Conservation (phyloP, 306 rosid species). For the Fagus sylvatica region DNA sequence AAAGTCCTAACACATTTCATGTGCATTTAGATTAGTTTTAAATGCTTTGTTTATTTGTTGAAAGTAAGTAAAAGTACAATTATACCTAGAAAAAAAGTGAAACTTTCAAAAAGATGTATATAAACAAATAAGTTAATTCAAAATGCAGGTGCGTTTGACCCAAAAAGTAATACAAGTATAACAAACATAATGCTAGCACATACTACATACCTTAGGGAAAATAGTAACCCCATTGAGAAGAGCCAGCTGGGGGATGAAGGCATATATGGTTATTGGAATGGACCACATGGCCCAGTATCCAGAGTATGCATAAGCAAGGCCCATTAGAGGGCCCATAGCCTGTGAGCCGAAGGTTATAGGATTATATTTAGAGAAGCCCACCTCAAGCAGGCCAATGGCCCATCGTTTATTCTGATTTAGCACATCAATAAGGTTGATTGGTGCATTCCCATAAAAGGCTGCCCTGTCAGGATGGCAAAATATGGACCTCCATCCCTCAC, state of each 20-base stretch:
- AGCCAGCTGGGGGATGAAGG: constrained; percentile 46
- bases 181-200: too few species aligned
- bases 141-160: too few species aligned
- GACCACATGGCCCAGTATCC: constrained; percentile 27
- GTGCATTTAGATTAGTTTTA: too few species aligned
- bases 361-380: constrained; percentile 29
- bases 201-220: constrained; percentile 30
- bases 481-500: constrained; percentile 41
- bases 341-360: constrained; percentile 33
- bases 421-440: constrained; percentile 33
- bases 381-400: constrained; percentile 35
- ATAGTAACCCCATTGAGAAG: constrained; percentile 36
- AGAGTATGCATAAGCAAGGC: constrained; percentile 29
- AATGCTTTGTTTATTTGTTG: too few species aligned
- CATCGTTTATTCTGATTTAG: constrained; percentile 40
- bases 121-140: constrained; percentile 1
- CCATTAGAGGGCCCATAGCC: constrained; percentile 31
- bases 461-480: constrained; percentile 42
- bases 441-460: constrained; percentile 40
- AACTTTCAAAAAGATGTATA: too few species aligned
- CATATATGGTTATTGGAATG: constrained; percentile 34
- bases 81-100: too few species aligned
- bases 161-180: too few species aligned
- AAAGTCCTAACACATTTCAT: too few species aligned
- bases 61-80: too few species aligned